Evolutionary conservation across 2,329 filamentous ascomycete genomes (phyloP), one percentile per base, ranked within the genome.

Genomic region (Scortechinia acanthostroma): DNA sequence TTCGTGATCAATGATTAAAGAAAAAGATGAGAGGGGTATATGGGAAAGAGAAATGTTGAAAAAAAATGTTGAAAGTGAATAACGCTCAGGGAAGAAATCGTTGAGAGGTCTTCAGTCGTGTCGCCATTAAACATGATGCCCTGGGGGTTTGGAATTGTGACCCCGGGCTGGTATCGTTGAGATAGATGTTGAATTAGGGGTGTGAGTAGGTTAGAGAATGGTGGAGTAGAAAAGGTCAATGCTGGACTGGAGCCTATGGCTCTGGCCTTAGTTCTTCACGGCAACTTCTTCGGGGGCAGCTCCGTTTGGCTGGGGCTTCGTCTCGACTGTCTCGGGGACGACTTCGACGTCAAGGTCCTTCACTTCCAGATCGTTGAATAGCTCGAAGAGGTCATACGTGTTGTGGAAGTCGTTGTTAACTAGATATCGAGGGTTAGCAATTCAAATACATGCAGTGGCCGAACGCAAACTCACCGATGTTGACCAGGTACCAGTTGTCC

Each of bases 371-470:
- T 80, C 89, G 15, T 91, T 77, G 60, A 98, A 93, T 21, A 97
- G 72, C 42, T 86, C 77, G 61, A 95, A 97, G 53, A 98, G 86
- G 46, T 82, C 83, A 44, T 80, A 75, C 46, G 80, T 80, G 55
- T 89, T 76, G 62, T 95, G 89, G 81, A 98, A 98, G 62, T 98
- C 90, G 59, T 98, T 98, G 71, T 98, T 90, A 21, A 98, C 93
- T 91, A 52, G 50, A 22, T 42, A 25, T 33, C 23, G 17, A 45
- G 6, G 30, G 43, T 42, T 15, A 22, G 25, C 6, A 19, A 3
- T 3, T 25, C 22, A 28, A 13, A 4, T 17, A 15, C 14, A 21
- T 16, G 20, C 14, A 15, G 13, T n/a, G 22, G 4, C 3, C 22
- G 21, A 30, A 4, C 22, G 22, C 17, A 40, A 6, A 63, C 83